These are phyloP conservation scores for Beauveria sp. DNA, from an alignment of 2,329 filamentous ascomycete genomes.

Conservation along the genomic window DNA sequence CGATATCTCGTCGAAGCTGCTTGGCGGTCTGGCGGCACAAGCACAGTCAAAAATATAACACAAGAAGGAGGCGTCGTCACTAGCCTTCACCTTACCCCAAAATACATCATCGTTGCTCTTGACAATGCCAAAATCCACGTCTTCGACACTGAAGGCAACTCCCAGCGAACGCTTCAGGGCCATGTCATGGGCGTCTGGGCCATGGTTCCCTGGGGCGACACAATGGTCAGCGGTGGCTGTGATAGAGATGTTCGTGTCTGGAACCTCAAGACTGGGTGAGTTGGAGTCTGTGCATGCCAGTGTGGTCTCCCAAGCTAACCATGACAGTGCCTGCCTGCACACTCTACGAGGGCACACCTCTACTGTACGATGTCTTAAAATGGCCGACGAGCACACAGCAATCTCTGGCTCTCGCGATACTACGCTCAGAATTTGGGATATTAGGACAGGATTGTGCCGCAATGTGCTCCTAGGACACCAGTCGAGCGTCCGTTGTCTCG, in stretches of 20 bases:
- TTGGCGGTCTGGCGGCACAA: constrained; percentile 86
- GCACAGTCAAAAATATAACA: constrained; percentile 79
- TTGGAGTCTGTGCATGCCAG: background rate
- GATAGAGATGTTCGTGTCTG: constrained; percentile 95
- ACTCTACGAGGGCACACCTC: constrained; percentile 91
- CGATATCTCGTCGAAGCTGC: constrained; percentile 94
- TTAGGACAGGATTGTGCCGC: constrained; percentile 76
- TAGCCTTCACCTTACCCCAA: constrained; percentile 84
- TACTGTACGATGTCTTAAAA: constrained; percentile 93
- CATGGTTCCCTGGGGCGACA: constrained; percentile 97
- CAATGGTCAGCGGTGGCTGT: constrained; percentile 90
- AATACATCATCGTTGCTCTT: constrained; percentile 94
- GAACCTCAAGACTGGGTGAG: constrained; percentile 89
- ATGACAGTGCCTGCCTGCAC: constrained; percentile 60
- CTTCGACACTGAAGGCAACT: constrained; percentile 84
- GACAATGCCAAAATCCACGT: constrained; percentile 99
- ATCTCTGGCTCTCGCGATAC: constrained; percentile 96
- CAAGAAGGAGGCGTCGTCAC: constrained; percentile 97
- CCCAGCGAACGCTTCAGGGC: constrained; percentile 81
- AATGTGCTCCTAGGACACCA: constrained; percentile 93
- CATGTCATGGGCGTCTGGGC: constrained; percentile 99
- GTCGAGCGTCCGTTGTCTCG: constrained; percentile 88
- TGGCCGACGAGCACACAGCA: constrained; percentile 88
- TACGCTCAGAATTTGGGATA: constrained; percentile 91
- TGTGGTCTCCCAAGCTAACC: background rate